phyloP scores from a whole-genome alignment of 352 stramenopile species.

The Thalassiosira ordinaria region DNA sequence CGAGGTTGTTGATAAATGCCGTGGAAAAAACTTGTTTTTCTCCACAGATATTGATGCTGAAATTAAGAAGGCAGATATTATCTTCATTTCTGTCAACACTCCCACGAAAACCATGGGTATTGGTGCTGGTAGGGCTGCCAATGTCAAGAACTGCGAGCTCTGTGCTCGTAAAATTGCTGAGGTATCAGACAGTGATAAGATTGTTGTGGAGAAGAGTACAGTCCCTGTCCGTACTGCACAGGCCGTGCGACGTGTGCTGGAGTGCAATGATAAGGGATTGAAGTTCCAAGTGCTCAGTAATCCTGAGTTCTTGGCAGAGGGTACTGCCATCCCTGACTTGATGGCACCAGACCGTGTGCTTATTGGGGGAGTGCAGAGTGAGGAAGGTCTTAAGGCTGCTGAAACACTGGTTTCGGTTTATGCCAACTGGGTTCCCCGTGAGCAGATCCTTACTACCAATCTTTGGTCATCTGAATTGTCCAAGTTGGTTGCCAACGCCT shows the following conservation, averaged over 20 bases:
- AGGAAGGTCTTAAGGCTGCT: constrained; percentile 84
- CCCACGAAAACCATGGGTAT: constrained; percentile 98
- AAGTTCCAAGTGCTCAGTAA: constrained; percentile 98
- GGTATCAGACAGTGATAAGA: constrained; percentile 93
- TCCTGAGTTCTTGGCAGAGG: constrained; percentile 99
- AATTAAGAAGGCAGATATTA: constrained; percentile 96
- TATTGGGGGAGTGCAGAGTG: constrained; percentile 96
- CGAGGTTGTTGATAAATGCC: constrained; percentile 92
- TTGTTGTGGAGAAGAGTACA: constrained; percentile 99
- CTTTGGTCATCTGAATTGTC: constrained; percentile 99
- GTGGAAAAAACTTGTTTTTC: constrained; percentile 98
- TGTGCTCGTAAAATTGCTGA: constrained; percentile 98
- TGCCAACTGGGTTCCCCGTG: constrained; percentile 95
- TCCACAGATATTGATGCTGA: constrained; percentile 96
- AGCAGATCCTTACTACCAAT: constrained; percentile 98
- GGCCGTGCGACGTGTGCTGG: constrained; percentile 94
- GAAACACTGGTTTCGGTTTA: constrained; percentile 95
- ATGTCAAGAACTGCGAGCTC: constrained; percentile 99
- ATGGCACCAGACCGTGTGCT: constrained; percentile 95
- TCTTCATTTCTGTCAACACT: constrained; percentile 99
- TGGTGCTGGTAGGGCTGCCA: constrained; percentile 95
- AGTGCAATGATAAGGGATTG: constrained; percentile 92
- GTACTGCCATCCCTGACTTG: constrained; percentile 97
- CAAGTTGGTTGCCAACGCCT: constrained; percentile 99
- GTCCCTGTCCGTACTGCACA: constrained; percentile 98